Percentiles rank a stretch among this genome's conserved stretches.
phyloP scores from a whole-genome alignment of 1,284 basidiomycete species.

The Trichosporon sp. region DNA sequence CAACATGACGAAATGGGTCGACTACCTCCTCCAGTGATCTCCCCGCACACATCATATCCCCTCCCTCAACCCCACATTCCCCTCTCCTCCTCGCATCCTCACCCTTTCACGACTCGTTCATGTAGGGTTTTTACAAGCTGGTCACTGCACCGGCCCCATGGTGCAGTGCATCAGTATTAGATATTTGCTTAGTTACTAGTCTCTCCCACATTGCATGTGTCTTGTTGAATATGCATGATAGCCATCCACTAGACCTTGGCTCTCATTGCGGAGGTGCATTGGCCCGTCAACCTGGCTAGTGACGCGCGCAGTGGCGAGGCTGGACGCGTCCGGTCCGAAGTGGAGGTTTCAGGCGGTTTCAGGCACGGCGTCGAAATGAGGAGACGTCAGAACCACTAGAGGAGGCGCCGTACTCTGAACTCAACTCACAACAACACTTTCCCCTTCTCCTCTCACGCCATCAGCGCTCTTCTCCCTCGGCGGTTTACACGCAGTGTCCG shows the following conservation, averaged over 20 bases:
- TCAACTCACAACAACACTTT: neutral
- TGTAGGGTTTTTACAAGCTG: neutral
- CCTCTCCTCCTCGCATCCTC: neutral
- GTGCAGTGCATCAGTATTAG: constrained; percentile 10
- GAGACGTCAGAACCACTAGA: neutral
- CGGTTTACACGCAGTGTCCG: neutral
- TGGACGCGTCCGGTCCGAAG: neutral
- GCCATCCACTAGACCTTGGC: neutral
- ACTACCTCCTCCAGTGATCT: constrained; percentile 3
- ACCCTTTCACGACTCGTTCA: constrained; percentile 1
- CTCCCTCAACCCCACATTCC: neutral
- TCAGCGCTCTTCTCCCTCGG: neutral
- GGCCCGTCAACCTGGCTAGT: neutral
- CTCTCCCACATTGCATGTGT: constrained; percentile 12
- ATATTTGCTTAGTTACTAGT: constrained; percentile 16
- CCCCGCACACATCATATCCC: neutral
- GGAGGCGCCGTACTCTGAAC: neutral
- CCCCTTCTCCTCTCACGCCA: neutral
- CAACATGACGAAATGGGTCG: constrained; percentile 87
- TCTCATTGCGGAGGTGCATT: neutral
- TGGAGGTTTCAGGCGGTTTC: constrained; percentile 12
- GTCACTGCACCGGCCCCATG: neutral
- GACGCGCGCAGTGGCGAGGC: neutral
- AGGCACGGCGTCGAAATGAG: constrained; percentile 10
- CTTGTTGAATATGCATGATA: constrained; percentile 10